Evolutionary conservation across 768 basidiomycete genomes (phyloP).

Genomic region (Phylloporus rhodoxanthus): DNA sequence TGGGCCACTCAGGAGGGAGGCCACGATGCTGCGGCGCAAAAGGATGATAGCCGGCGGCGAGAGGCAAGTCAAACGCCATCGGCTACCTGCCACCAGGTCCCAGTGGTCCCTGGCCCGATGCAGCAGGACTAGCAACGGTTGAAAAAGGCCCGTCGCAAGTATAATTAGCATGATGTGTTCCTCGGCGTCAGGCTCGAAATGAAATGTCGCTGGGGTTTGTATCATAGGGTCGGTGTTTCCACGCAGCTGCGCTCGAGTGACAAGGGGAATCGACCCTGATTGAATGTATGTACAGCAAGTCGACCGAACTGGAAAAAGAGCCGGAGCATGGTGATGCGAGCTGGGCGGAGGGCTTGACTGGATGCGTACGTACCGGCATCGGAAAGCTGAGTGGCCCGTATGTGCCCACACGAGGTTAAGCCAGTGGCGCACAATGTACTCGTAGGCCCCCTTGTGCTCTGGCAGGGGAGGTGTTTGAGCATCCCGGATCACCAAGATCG

Average conservation of each 20-base stretch:
- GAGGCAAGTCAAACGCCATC: constrained; percentile 3
- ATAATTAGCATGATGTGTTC: constrained; percentile 9
- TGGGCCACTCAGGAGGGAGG: constrained; percentile 1
- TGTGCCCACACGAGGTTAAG: not conserved
- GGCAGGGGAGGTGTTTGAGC: not conserved
- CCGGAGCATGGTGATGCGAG: constrained; percentile 17
- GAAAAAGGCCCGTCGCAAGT: constrained; percentile 3
- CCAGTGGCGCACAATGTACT: not conserved
- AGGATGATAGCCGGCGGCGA: constrained; percentile 3
- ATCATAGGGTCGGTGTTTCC: constrained; percentile 21
- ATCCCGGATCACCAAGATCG: constrained; percentile 17
- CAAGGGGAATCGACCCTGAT: constrained; percentile 18
- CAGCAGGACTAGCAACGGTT: not conserved
- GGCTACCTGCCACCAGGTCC: not conserved
- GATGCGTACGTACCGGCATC: constrained; percentile 4
- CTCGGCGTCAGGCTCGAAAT: constrained; percentile 1
- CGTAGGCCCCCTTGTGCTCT: not conserved
- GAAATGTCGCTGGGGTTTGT: not conserved
- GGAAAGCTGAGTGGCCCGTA: constrained; percentile 4
- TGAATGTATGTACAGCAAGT: constrained; percentile 9
- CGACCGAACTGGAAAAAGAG: constrained; percentile 2
- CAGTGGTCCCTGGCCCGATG: not conserved
- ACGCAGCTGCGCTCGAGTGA: constrained; percentile 16
- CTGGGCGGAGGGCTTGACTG: constrained; percentile 26
- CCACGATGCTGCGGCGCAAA: constrained; percentile 17